phyloP scores from a whole-genome alignment of 2,329 filamentous ascomycete genomes.

The Sporothrix curviconia region DNA sequence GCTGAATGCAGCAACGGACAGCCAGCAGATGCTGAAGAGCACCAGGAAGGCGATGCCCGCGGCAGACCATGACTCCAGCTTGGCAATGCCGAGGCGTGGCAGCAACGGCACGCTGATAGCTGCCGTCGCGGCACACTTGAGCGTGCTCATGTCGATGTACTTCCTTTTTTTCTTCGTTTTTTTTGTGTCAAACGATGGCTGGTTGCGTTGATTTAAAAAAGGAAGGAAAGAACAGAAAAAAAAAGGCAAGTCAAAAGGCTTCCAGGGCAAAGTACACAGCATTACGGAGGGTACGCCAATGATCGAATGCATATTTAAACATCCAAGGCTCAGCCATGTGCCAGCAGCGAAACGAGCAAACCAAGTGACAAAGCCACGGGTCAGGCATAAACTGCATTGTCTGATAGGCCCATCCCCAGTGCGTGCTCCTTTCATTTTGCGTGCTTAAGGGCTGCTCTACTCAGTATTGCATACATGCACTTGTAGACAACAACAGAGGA shows the following conservation, averaged over 20 bases:
- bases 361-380: no score
- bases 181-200: neutral
- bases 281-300: no score
- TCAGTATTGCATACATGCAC: no score
- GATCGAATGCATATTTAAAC: no score
- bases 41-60: neutral
- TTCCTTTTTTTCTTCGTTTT: neutral
- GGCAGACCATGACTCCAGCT: neutral
- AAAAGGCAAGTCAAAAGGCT: neutral
- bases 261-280: no score
- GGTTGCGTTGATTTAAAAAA: neutral
- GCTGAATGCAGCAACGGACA: constrained; percentile 25
- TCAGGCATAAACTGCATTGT: no score
- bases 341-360: no score
- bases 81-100: neutral
- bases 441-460: no score
- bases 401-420: no score
- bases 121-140: neutral
- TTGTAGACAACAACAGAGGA: no score
- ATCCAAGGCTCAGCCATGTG: no score
- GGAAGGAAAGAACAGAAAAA: neutral
- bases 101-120: neutral
- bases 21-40: neutral
- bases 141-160: neutral
- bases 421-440: no score